Conservation (phyloP, 129 eudicot genomes). For the Erigeron canadensis region DNA sequence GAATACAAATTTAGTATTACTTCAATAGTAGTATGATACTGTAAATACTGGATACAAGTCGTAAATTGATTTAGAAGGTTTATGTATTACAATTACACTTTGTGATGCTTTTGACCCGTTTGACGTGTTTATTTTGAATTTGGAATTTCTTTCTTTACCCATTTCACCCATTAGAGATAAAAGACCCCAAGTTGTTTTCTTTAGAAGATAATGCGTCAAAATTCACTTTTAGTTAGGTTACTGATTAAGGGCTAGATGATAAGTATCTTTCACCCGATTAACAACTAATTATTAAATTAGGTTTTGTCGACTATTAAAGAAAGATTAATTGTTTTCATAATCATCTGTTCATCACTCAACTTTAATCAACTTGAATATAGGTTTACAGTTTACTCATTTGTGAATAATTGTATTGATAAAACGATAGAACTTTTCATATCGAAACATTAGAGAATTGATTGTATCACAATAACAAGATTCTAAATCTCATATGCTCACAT, state of each 20-base stretch:
- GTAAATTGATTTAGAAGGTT: neutral
- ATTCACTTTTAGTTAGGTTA: neutral
- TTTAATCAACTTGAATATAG: neutral
- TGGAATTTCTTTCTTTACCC: neutral
- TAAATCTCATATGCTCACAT: neutral
- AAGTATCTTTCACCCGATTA: neutral
- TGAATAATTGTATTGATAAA: slow-evolving; percentile 8
- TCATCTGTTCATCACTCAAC: neutral
- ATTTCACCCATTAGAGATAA: neutral
- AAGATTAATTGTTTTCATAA: neutral
- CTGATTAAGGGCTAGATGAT: neutral
- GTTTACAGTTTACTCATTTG: neutral
- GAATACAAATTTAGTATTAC: no score
- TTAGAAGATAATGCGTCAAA: neutral
- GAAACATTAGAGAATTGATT: slow-evolving; percentile 8
- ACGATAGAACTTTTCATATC: neutral
- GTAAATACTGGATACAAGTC: no score
- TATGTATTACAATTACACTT: neutral
- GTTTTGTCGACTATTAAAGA: neutral
- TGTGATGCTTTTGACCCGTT: no score
- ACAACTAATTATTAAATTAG: neutral
- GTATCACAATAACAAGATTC: neutral
- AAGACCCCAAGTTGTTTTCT: neutral
- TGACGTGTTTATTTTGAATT: no score
- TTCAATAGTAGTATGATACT: no score